phyloP scores from a whole-genome alignment of 805 yeast species.

The Candida vaughaniae region DNA sequence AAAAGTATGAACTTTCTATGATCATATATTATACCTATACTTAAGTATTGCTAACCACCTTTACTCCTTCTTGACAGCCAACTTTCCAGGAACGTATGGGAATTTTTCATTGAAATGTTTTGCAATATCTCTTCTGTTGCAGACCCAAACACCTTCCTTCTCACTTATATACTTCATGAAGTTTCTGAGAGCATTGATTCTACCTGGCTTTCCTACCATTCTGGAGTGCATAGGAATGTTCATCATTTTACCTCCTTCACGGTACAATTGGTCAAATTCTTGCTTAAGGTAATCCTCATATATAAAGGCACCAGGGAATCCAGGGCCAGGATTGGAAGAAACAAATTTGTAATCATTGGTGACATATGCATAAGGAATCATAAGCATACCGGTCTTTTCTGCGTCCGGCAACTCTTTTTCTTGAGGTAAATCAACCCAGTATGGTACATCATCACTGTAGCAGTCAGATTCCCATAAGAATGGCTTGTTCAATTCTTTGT shows the following conservation, averaged over 20 bases:
- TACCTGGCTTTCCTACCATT: conserved; percentile 36
- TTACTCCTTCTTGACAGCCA: conserved; percentile 9
- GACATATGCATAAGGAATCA: conserved; percentile 29
- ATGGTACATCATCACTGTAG: conserved; percentile 37
- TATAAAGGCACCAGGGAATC: conserved; percentile 13
- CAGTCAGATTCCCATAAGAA: conserved; percentile 33
- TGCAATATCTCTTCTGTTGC: conserved; percentile 37
- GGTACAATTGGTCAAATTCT: conserved; percentile 23
- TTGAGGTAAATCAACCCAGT: conserved; percentile 30
- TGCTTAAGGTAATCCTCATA: conserved; percentile 13
- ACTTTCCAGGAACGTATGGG: conserved; percentile 18
- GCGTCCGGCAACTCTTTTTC: conserved; percentile 13
- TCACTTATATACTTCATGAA: conserved; percentile 31
- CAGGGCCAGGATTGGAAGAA: conserved; percentile 10
- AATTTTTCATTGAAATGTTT: conserved; percentile 20
- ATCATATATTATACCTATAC: too few relatives aligned
- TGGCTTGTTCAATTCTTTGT: conserved; percentile 28
- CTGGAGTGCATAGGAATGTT: conserved; percentile 35
- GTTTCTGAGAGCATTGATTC: conserved; percentile 31
- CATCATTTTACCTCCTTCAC: conserved; percentile 37
- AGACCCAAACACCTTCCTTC: conserved; percentile 36
- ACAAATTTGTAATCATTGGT: conserved; percentile 26
- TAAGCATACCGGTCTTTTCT: conserved; percentile 22
- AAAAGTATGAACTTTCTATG: too few relatives aligned
- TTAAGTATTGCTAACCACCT: too few relatives aligned